phyloP scores from a whole-genome alignment of 202 grass and related monocot genomes.

The Schoenoplectus triqueter region DNA sequence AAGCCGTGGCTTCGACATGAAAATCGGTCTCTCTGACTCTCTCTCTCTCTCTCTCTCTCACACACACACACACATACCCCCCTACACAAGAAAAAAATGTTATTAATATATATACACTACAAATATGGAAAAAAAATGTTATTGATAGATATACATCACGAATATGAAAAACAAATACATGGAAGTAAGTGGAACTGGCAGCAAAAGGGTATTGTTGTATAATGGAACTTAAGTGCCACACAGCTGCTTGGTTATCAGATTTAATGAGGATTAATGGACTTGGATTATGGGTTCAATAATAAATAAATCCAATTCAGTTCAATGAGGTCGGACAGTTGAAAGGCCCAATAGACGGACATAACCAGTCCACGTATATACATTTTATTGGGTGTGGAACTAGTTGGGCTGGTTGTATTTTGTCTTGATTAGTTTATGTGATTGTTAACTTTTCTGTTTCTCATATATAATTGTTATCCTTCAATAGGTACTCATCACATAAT shows the following conservation, averaged over 20 bases:
- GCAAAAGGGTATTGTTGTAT: background rate
- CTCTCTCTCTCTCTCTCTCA: background rate
- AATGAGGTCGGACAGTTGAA: too few species aligned
- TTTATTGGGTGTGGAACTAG: too few species aligned
- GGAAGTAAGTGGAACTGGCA: background rate
- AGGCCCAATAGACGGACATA: too few species aligned
- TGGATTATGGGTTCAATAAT: background rate
- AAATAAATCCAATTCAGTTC: background rate
- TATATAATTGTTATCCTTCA: background rate
- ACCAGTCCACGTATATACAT: too few species aligned
- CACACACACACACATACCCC: background rate
- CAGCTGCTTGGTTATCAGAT: background rate
- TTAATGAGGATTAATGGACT: background rate
- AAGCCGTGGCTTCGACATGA: slow-evolving; percentile 54
- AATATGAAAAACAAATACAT: background rate
- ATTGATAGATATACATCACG: background rate
- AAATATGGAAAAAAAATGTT: background rate
- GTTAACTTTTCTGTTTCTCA: background rate
- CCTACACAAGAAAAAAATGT: background rate
- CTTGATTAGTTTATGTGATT: too few species aligned
- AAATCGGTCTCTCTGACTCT: slow-evolving; percentile 44
- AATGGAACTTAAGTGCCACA: background rate
- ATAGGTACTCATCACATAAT: background rate
- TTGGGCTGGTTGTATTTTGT: too few species aligned
- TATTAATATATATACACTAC: background rate